phyloP scores from a whole-genome alignment of 2,329 filamentous ascomycete genomes.

The Fusarium transvaalense region DNA sequence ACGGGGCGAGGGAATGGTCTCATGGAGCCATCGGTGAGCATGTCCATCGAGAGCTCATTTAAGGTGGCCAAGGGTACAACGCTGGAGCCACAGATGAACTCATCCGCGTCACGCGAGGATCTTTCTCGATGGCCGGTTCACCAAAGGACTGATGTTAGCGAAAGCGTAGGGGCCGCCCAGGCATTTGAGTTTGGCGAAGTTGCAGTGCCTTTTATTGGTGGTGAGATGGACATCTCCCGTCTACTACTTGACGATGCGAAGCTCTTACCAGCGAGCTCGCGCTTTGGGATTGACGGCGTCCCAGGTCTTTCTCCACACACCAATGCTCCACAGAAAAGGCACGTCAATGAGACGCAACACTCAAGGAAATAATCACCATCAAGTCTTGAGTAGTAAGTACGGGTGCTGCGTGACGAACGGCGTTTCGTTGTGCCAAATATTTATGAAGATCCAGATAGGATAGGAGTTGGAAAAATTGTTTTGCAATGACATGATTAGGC shows the following conservation, averaged over 20 bases:
- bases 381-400: background rate
- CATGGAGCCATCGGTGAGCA: constrained; percentile 65
- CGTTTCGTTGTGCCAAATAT: constrained; percentile 26
- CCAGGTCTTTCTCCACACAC: constrained; percentile 45
- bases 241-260: constrained; percentile 68
- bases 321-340: constrained; percentile 27
- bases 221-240: constrained; percentile 73
- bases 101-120: constrained; percentile 61
- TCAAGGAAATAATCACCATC: constrained; percentile 30
- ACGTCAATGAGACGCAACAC: constrained; percentile 32
- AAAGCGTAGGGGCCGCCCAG: constrained; percentile 43
- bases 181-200: constrained; percentile 61
- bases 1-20: constrained; percentile 56
- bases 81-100: constrained; percentile 57
- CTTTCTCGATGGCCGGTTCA: constrained; percentile 58
- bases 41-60: constrained; percentile 62
- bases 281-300: constrained; percentile 47
- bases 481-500: constrained; percentile 36
- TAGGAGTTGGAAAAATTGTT: constrained; percentile 43
- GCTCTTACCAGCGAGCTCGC: constrained; percentile 42
- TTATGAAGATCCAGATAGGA: constrained; percentile 33
- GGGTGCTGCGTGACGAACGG: constrained; percentile 10
- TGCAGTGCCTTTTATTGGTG: constrained; percentile 56
- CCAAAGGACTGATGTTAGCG: constrained; percentile 51
- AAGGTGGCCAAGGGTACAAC: constrained; percentile 55